A percentile compares a stretch with the other conserved stretches of the same genome.
phyloP scores from a whole-genome alignment of 805 yeast species.

The Allodekkera sacchari region DNA sequence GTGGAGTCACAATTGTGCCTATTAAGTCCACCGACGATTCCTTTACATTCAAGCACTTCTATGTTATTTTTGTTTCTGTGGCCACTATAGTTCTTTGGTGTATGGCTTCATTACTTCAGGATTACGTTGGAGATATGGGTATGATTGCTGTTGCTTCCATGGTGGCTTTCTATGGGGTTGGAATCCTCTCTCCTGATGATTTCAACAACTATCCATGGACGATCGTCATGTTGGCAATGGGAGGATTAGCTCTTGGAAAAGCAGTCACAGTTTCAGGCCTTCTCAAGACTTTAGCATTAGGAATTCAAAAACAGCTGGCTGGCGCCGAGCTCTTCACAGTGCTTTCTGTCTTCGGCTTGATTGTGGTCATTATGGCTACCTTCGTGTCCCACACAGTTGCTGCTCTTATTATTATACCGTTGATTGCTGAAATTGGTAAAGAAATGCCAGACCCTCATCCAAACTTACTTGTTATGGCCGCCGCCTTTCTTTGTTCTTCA shows the following conservation, averaged over 20 bases:
- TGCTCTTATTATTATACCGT: conserved; percentile 84
- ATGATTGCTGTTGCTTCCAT: conserved; percentile 85
- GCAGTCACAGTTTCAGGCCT: conserved; percentile 91
- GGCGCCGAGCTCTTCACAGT: conserved; percentile 67
- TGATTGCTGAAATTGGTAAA: conserved; percentile 85
- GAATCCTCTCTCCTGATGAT: conserved; percentile 78
- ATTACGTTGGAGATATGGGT: conserved; percentile 92
- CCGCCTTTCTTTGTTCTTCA: conserved; percentile 70
- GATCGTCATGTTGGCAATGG: conserved; percentile 93
- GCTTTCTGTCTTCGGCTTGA: conserved; percentile 68
- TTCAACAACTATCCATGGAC: conserved; percentile 97
- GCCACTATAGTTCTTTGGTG: conserved; percentile 86
- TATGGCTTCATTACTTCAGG: conserved; percentile 64
- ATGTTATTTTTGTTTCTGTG: conserved; percentile 57
- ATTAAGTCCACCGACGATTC: conserved; percentile 57
- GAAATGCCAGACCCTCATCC: conserved; percentile 76
- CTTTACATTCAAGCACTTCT: conserved; percentile 68
- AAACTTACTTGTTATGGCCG: conserved; percentile 60
- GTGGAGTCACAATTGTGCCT: conserved; percentile 40
- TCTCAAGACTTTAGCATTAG: conserved; percentile 64
- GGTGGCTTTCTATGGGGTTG: conserved; percentile 88
- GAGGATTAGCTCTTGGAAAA: conserved; percentile 92
- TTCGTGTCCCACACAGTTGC: conserved; percentile 97
- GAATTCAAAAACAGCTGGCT: conserved; percentile 58
- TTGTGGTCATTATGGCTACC: conserved; percentile 80